Conservation (phyloP, 2,329 filamentous ascomycete species). For the Aspergillus tamarii region DNA sequence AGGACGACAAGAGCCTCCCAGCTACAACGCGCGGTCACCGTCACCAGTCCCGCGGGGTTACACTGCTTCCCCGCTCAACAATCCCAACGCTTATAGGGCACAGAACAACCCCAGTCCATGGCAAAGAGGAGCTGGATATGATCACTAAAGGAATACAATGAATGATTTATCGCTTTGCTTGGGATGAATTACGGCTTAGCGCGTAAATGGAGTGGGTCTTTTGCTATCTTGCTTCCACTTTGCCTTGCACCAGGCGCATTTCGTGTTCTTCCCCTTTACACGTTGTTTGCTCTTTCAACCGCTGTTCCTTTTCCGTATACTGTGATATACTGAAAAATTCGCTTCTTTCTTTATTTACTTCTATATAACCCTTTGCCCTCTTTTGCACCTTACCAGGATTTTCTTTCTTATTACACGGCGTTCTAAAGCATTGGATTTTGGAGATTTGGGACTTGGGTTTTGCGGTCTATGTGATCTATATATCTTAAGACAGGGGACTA, state of each 20-base stretch:
- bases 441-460: slow-evolving; percentile 35
- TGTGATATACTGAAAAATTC: slow-evolving; percentile 27
- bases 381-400: slow-evolving; percentile 22
- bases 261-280: slow-evolving; percentile 13
- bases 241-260: slow-evolving; percentile 16
- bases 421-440: slow-evolving; percentile 40
- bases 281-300: slow-evolving; percentile 16
- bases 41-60: slow-evolving; percentile 39
- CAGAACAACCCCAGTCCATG: slow-evolving; percentile 64
- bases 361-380: slow-evolving; percentile 15
- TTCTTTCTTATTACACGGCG: slow-evolving; percentile 30
- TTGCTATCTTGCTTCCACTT: slow-evolving; percentile 24
- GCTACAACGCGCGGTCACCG: slow-evolving; percentile 38
- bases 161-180: slow-evolving; percentile 33
- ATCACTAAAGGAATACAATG: slow-evolving; percentile 49
- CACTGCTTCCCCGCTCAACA: slow-evolving; percentile 36
- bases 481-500: slow-evolving; percentile 19
- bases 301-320: slow-evolving; percentile 22
- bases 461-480: slow-evolving; percentile 24
- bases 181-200: slow-evolving; percentile 45
- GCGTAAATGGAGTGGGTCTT: slow-evolving; percentile 32
- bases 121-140: slow-evolving; percentile 68
- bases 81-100: slow-evolving; percentile 44
- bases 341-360: slow-evolving; percentile 14
- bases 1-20: slow-evolving; percentile 43